Percentiles rank a stretch among this genome's conserved stretches.
Evolutionary conservation across 352 stramenopile genomes (phyloP).

Genomic region (Elongisporangium undulatum): DNA sequence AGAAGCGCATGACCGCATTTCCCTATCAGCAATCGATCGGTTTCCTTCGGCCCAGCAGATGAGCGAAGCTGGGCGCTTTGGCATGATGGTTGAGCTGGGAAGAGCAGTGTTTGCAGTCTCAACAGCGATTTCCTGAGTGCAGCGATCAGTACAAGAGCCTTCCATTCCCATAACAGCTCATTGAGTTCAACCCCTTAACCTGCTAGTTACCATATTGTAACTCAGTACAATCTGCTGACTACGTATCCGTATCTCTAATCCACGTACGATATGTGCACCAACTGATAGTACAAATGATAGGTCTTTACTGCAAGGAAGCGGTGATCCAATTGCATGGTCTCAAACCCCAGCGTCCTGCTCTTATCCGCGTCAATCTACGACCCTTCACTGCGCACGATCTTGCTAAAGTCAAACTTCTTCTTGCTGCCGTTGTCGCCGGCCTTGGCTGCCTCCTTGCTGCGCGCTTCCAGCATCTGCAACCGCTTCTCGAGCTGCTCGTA

Average conservation of each 20-base stretch:
- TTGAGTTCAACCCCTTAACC: too few relatives aligned
- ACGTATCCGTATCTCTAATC: too few relatives aligned
- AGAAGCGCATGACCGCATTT: neutral
- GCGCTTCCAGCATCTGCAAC: slow-evolving; percentile 58
- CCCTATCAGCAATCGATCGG: neutral
- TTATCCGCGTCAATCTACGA: neutral
- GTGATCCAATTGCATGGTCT: too few relatives aligned
- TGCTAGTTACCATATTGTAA: too few relatives aligned
- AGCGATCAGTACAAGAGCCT: too few relatives aligned
- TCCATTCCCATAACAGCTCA: too few relatives aligned
- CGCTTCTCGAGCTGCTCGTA: slow-evolving; percentile 75
- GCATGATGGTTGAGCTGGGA: neutral
- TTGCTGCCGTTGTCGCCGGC: slow-evolving; percentile 8
- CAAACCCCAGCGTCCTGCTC: too few relatives aligned
- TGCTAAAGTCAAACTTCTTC: neutral
- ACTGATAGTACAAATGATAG: too few relatives aligned
- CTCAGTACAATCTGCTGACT: too few relatives aligned
- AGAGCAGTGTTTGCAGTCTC: neutral
- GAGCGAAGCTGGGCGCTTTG: neutral
- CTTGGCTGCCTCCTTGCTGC: slow-evolving; percentile 29
- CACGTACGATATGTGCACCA: too few relatives aligned
- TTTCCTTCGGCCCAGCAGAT: neutral
- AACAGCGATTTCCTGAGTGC: neutral
- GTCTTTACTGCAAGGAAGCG: too few relatives aligned
- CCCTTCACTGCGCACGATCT: neutral